Conservation (phyloP, 176 grass and related monocot species). For the Neostapfia colusana region DNA sequence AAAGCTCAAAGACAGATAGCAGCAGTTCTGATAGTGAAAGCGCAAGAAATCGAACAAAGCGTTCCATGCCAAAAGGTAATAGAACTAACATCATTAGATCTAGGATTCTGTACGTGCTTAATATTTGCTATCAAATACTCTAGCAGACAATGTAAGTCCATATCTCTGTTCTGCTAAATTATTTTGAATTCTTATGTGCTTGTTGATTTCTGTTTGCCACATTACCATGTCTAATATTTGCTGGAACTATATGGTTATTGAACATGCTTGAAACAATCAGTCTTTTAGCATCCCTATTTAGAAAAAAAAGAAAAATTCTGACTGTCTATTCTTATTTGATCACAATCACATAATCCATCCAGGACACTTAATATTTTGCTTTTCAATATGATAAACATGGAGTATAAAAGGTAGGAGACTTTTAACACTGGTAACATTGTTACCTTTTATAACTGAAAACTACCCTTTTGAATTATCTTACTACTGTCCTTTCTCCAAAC, state of each 20-base stretch:
- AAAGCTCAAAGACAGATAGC: conserved; percentile 44
- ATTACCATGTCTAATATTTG: conserved; percentile 4
- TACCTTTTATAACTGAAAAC: background rate
- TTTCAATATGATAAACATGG: background rate
- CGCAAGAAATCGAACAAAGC: conserved; percentile 23
- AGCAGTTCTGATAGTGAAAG: conserved; percentile 56
- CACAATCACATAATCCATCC: conserved; percentile 6
- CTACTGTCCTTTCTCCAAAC: background rate
- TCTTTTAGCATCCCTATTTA: background rate
- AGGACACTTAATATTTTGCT: conserved; percentile 17
- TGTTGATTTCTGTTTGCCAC: background rate
- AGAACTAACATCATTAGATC: background rate
- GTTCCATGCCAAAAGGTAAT: conserved; percentile 40
- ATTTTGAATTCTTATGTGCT: background rate
- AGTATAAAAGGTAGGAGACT: background rate
- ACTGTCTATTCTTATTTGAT: background rate
- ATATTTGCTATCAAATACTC: conserved; percentile 25
- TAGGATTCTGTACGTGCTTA: background rate
- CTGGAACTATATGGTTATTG: conserved; percentile 5
- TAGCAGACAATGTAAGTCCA: background rate
- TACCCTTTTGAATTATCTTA: background rate
- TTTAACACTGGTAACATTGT: background rate
- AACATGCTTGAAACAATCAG: conserved; percentile 13
- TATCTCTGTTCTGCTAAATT: conserved; percentile 18
- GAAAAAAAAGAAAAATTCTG: background rate